Base-by-base conservation (phyloP, 805 yeast species). In the Candida ulmi region DNA sequence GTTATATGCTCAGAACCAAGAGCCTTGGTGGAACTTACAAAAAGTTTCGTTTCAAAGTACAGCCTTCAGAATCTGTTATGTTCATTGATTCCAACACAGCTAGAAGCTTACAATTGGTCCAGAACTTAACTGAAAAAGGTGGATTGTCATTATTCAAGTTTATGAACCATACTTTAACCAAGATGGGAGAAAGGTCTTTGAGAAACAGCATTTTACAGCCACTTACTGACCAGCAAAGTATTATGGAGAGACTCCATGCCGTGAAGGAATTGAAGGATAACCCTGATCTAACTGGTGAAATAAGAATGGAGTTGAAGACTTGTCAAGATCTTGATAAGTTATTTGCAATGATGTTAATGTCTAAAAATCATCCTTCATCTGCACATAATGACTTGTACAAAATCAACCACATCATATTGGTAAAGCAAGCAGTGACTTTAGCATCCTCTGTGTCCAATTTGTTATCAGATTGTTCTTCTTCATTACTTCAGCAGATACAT, bases 171-270 rank as follows among this genome's bases (percentile, higher is more conserved):
- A 69, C 75, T 0, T 41, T 50, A 0, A 72, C 78, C 0, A 66
- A 62, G 38, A 73, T 72, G 78, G 78, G 78, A 0, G 54, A 51
- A 13, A 45, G 77, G 37, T 41, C 64, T 7, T 49, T 74, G 35
- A 60, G 63, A 43, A 66, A 58, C 27, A 70, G 62, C 37, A 62
- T 72, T 3, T 43, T 72, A n/a, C 78, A 72, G 41, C 78, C 78
- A 0, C 46, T 72, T 13, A 69, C 73, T 1, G 67, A 68, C 44
- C 43, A 41, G 15, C 43, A 45, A 0, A 62, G 68, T 17, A 61
- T 73, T 3, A 40, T 47, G 11, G 46, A 62, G 30, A 55, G 78
- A 30, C 47, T 60, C 11, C 58, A 57, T 4, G 55, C 72, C 1
- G 67, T 71, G 0, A 47, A 57, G 29, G 74, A 68, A 39, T 45